These are phyloP conservation scores for Penicillium sp. DNA, from an alignment of 2,329 filamentous ascomycete genomes.

Conservation along the genomic window DNA sequence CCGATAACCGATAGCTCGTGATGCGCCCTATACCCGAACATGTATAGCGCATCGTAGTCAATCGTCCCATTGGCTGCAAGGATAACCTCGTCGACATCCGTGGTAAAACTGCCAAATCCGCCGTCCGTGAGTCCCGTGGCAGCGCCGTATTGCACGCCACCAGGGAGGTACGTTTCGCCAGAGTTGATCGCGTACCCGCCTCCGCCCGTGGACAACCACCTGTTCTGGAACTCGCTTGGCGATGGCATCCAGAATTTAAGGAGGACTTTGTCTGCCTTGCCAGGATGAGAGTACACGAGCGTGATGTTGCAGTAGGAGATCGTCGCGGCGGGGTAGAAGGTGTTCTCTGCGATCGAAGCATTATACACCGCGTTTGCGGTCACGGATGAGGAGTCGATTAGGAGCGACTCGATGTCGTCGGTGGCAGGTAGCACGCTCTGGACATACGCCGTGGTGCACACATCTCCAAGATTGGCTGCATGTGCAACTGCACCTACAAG, in stretches of 20 bases:
- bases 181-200: constrained; percentile 47
- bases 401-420: no score
- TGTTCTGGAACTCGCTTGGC: constrained; percentile 46
- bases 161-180: constrained; percentile 35
- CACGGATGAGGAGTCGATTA: no score
- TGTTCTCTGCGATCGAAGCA: neutral
- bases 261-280: constrained; percentile 43
- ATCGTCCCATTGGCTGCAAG: constrained; percentile 54
- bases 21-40: constrained; percentile 53
- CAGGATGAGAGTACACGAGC: constrained; percentile 48
- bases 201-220: constrained; percentile 52
- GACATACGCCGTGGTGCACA: no score
- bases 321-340: constrained; percentile 4
- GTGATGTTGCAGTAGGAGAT: constrained; percentile 47
- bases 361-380: constrained; percentile 8
- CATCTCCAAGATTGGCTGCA: no score
- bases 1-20: constrained; percentile 57
- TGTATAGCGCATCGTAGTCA: constrained; percentile 36
- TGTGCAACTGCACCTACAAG: no score
- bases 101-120: constrained; percentile 50
- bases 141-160: constrained; percentile 51
- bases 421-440: no score
- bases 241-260: constrained; percentile 43
- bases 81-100: constrained; percentile 41
- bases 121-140: constrained; percentile 48